Evolutionary conservation across 176 grass and related monocot species (phyloP).

Genomic region (Ampelocalamus luodianensis): DNA sequence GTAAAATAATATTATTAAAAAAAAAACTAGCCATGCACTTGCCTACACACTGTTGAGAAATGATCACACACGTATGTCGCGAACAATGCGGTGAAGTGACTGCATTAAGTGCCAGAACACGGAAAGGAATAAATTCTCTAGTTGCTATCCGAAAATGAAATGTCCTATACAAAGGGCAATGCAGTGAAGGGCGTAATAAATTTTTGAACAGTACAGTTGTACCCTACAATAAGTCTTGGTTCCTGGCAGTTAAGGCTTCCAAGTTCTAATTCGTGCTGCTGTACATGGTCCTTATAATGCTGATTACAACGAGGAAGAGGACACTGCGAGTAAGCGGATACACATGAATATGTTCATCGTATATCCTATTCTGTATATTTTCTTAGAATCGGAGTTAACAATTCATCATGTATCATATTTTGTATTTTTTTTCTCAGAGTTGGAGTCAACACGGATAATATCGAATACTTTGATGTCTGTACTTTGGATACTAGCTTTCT

Average conservation of each 20-base stretch:
- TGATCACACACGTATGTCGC: not conserved
- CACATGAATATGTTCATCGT: no score
- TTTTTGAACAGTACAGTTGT: not conserved
- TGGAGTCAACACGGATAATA: no score
- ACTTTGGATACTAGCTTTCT: no score
- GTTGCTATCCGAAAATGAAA: conserved; percentile 26
- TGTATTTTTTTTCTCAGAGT: no score
- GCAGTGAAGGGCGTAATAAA: not conserved
- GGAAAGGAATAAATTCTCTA: not conserved
- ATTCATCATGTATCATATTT: no score
- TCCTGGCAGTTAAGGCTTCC: conserved; percentile 18
- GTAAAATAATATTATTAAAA: no score
- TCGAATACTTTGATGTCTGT: no score
- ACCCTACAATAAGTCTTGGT: not conserved
- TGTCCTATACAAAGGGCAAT: conserved; percentile 23
- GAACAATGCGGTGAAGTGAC: not conserved
- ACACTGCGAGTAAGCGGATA: no score
- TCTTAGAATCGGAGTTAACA: no score
- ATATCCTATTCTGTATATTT: no score
- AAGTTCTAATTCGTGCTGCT: not conserved
- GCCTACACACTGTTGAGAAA: not conserved
- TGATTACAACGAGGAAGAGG: not conserved
- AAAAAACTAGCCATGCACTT: not conserved
- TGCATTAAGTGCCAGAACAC: not conserved
- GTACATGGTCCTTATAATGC: not conserved